Percentiles rank a stretch among this genome's conserved stretches.
Evolutionary conservation across 176 grass and related monocot genomes (phyloP).

Genomic region (Musa beccarii): DNA sequence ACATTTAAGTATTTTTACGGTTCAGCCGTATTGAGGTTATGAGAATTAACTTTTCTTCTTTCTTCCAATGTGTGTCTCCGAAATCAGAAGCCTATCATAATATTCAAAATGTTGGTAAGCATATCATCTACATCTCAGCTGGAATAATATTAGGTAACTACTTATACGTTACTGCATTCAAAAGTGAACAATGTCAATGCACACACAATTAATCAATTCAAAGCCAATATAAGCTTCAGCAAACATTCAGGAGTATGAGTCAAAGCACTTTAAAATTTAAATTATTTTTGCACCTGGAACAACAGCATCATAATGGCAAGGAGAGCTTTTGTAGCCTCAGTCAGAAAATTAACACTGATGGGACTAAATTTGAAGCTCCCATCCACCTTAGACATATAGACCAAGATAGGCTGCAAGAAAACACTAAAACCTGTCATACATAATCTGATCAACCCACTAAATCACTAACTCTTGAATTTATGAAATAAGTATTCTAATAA

Average conservation of each 20-base stretch:
- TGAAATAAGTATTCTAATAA: too few species aligned
- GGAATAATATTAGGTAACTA: not conserved
- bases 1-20: not conserved
- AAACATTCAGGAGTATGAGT: not conserved
- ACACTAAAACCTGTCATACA: not conserved
- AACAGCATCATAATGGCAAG: constrained; percentile 79
- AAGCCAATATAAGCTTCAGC: too few species aligned
- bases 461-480: not conserved
- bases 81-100: not conserved
- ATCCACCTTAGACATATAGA: constrained; percentile 89
- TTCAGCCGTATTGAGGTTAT: not conserved
- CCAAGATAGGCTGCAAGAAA: constrained; percentile 75
- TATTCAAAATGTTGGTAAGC: not conserved
- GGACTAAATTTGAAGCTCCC: constrained; percentile 98
- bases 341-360: constrained; percentile 93
- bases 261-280: not conserved
- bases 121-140: not conserved
- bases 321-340: constrained; percentile 74
- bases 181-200: not conserved
- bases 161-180: not conserved
- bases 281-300: constrained; percentile 57
- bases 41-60: not conserved
- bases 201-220: not conserved
- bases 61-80: not conserved
- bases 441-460: not conserved